Conservation (phyloP, 2,329 filamentous ascomycete species). For the Claviceps monticola region DNA sequence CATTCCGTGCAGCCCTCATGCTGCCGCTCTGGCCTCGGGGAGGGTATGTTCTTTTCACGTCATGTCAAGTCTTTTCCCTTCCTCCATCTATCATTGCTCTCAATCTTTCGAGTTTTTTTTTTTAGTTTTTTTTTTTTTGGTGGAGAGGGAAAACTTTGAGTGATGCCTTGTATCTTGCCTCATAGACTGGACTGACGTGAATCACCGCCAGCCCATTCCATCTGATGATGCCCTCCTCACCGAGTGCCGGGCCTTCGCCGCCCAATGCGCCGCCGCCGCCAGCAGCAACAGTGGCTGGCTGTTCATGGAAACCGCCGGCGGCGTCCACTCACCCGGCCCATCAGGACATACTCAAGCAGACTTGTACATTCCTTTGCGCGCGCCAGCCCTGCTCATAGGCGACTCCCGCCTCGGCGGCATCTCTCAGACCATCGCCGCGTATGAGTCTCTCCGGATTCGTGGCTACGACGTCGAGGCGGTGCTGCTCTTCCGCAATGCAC, state of each 20-base stretch:
- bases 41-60: constrained; percentile 18
- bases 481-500: constrained; percentile 51
- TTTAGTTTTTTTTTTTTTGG: neutral
- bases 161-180: neutral
- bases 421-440: constrained; percentile 65
- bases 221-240: constrained; percentile 37
- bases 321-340: constrained; percentile 65
- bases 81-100: neutral
- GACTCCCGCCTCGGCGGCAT: constrained; percentile 69
- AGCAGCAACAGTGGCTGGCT: constrained; percentile 41
- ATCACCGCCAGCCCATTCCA: constrained; percentile 28
- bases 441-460: constrained; percentile 61
- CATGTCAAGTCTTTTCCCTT: neutral
- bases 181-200: neutral
- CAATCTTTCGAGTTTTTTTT: neutral
- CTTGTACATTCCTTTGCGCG: constrained; percentile 58
- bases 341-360: constrained; percentile 63
- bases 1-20: constrained; percentile 63
- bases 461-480: constrained; percentile 65
- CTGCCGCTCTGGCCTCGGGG: constrained; percentile 43
- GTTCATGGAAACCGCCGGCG: constrained; percentile 70
- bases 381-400: constrained; percentile 60
- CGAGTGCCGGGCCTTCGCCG: constrained; percentile 23
- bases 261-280: constrained; percentile 27
- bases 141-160: too few relatives aligned